Evolutionary conservation across 2,329 filamentous ascomycete genomes (phyloP), one percentile per base, ranked within the genome.

Genomic region (Plectosphaerella cucumerina): DNA sequence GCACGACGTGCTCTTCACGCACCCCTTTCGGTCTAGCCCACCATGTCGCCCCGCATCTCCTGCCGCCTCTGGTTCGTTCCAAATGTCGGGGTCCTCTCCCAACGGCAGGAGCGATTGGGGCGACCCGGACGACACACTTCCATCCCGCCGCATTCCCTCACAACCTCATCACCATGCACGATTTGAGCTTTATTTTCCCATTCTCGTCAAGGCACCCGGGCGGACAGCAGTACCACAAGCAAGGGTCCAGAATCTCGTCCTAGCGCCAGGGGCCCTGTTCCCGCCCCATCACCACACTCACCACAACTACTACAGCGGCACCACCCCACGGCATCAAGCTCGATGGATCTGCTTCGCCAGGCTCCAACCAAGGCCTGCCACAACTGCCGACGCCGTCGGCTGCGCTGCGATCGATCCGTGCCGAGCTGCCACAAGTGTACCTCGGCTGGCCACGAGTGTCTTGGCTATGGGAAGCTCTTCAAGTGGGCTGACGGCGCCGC

Each of bases 381-480:
- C 66, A 80, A 78, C 65, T 81, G 77, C 62, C 73, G 77, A 48
- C 74, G 75, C 49, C 72, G 72, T 54, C 71, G 77, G 50, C 73
- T 78, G 62, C 75, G 75, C 56, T 81, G 77, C 64, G 77, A 81
- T 59, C 70, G 74, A 47, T 72, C 75, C 34, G 65, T 74, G 43
- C 77, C 77, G 47, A 70, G 71, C 54, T 80, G 77, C 63, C 70
- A 73, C 58, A 80, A 80, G 66, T 80, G 77, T 54, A 58, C 67
- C 48, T 68, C 68, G 41, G 68, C 72, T 17, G 76, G 75, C 33
- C 67, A 72, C 55, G 74, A 79, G 55, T 81, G 77, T 56, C 70
- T 79, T 34, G 77, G 77, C 33, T 80, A 80, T 54, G 75, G 75
- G 37, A 75, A 75, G 59, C 65, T 80, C 37, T 76, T 79, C 47